Evolutionary conservation across 75 land plant genomes (phyloP).

Genomic region (Chamaecyparis obtusa): DNA sequence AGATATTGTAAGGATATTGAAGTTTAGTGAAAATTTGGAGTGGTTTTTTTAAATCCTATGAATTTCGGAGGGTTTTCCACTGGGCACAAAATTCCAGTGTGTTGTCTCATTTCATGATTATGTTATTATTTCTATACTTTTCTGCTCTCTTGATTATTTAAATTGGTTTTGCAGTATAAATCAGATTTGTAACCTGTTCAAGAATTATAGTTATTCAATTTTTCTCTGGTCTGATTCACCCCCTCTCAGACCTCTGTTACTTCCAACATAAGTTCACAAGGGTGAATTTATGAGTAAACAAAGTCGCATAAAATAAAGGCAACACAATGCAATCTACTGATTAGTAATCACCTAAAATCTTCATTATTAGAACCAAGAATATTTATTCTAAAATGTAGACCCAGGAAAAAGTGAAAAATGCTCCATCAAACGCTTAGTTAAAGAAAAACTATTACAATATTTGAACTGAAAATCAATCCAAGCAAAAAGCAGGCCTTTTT

Average conservation of each 20-base stretch:
- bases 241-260: too few species aligned
- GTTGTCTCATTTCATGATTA: too few species aligned
- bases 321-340: not conserved
- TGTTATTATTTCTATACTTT: too few species aligned
- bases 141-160: too few species aligned
- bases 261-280: not conserved
- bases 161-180: too few species aligned
- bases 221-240: not conserved
- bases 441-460: not conserved
- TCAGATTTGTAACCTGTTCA: too few species aligned
- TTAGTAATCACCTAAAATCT: not conserved
- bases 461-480: not conserved
- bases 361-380: not conserved
- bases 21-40: too few species aligned
- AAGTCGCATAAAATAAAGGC: not conserved
- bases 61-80: too few species aligned
- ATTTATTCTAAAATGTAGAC: not conserved
- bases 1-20: too few species aligned
- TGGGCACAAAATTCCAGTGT: too few species aligned
- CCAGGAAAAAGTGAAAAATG: not conserved
- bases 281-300: not conserved
- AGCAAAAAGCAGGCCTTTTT: not conserved
- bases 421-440: not conserved
- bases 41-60: too few species aligned
- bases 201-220: not conserved